These are phyloP conservation scores for Backusella liffmaniae DNA, from an alignment of 192 early-diverging fungal species.

Conservation along the genomic window DNA sequence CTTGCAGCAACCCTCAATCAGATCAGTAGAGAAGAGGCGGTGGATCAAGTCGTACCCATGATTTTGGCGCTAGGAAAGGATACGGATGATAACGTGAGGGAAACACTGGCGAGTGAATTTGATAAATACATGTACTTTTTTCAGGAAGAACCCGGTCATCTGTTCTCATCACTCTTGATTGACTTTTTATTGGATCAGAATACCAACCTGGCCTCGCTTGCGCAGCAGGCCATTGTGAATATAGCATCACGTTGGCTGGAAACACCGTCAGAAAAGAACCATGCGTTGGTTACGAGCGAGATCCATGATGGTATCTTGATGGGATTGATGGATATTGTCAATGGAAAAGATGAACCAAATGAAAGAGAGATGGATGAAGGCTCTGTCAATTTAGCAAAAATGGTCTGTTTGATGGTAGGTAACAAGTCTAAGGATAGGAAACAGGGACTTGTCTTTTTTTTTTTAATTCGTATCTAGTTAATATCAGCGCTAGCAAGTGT, in stretches of 20 bases:
- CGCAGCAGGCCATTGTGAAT: conserved; percentile 43
- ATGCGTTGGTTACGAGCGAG: conserved; percentile 45
- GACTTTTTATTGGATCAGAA: conserved; percentile 57
- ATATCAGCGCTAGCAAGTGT: conserved; percentile 45
- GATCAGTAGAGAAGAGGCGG: conserved; percentile 36
- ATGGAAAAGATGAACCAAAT: background rate
- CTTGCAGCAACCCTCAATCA: conserved; percentile 35
- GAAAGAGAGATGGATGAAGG: conserved; percentile 32
- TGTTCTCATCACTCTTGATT: conserved; percentile 45
- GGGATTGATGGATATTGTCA: conserved; percentile 36
- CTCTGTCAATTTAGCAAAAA: conserved; percentile 37
- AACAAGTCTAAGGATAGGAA: background rate
- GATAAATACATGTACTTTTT: conserved; percentile 50
- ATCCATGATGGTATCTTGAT: conserved; percentile 51
- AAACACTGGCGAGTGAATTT: conserved; percentile 42
- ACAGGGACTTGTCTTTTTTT: background rate
- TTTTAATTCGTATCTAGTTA: conserved; percentile 32
- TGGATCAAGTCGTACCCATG: conserved; percentile 39
- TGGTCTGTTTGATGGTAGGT: conserved; percentile 38
- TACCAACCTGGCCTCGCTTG: conserved; percentile 46
- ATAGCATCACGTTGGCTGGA: conserved; percentile 43
- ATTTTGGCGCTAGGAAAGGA: conserved; percentile 37
- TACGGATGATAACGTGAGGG: conserved; percentile 42
- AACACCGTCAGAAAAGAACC: conserved; percentile 11
- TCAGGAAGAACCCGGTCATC: conserved; percentile 34